Conservation (phyloP, 192 early-diverging fungal species). For the Rhizophagus clarus region DNA sequence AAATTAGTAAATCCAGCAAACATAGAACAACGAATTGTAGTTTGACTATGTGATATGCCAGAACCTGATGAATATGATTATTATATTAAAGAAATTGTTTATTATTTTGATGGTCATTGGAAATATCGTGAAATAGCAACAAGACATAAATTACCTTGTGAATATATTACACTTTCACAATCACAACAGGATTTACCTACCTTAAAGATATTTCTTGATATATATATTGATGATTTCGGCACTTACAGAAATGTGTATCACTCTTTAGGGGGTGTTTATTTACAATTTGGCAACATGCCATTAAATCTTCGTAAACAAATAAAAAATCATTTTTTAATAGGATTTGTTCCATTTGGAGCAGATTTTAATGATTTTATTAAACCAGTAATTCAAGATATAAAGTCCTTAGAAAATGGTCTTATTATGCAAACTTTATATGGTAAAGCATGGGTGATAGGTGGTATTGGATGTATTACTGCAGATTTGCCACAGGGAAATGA, state of each 20-base stretch:
- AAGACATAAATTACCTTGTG: neutral
- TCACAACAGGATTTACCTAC: neutral
- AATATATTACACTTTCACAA: neutral
- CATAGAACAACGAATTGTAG: neutral
- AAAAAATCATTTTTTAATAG: slow-evolving; percentile 14
- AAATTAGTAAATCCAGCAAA: neutral
- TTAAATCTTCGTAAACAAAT: neutral
- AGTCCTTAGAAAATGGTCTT: neutral
- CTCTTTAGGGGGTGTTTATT: neutral
- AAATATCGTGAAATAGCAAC: neutral
- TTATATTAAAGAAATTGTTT: neutral
- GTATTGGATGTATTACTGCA: neutral
- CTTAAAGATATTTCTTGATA: slow-evolving; percentile 8
- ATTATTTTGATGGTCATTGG: neutral
- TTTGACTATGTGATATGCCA: neutral
- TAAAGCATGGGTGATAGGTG: neutral
- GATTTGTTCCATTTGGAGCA: neutral
- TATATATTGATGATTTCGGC: slow-evolving; percentile 4
- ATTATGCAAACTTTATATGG: neutral
- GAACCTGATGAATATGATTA: slow-evolving; percentile 2
- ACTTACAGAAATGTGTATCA: slow-evolving; percentile 8
- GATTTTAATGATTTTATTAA: neutral
- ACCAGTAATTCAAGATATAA: slow-evolving; percentile 1
- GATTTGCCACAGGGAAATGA: neutral
- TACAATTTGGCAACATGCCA: slow-evolving; percentile 8